Base-by-base conservation (phyloP, 108 stramenopile species). In the Aurantiochytrium sp. region DNA sequence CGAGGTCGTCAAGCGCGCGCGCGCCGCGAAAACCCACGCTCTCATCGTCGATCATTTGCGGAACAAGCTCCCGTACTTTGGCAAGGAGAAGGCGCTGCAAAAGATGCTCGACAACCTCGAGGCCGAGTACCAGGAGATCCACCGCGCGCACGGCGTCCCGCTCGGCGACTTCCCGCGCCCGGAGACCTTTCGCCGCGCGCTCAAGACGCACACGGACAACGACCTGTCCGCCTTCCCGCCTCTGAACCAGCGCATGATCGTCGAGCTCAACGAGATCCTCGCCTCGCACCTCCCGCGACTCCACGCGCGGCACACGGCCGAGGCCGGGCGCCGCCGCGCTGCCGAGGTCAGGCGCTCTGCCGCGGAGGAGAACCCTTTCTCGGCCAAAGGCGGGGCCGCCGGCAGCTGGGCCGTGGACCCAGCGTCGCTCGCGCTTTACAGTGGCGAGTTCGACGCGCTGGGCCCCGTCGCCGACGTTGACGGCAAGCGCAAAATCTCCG, bases 1-100 rank as follows among this genome's bases (percentile, higher is more conserved):
- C 88, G 94, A 96, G 87, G 91, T 96, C 52, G 95, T 95, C n/a
- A 95, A 95, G 68, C 91, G 93, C 30, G 90, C 89, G 24, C 91
- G 93, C 36, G 85, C 89, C 17, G 86, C 87, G 50, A 93, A 93
- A 87, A 92, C 92, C 15, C 91, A 90, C 59, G 37, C 54, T 37
- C 55, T 88, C 90, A 90, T 94, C 50, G 91, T 94, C 45, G 91
- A 88, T 19, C 89, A 94, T 86, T 87, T 94, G 36, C 88, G 90
- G 48, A 86, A 90, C 30, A 91, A 93, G 87, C 92, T 93, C 24
- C 85, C 86, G 3, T 55, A 10, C 53, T 55, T 86, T 55, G 90
- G 90, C 86, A 90, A 90, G 85, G 90, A 89, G 34, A 92, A 91
- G 90, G 89, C 54, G 34, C 89, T 90, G 89, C 37, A 69, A 12